Evolutionary conservation across 768 basidiomycete species (phyloP).

Genomic region (Lyophyllum atratum): DNA sequence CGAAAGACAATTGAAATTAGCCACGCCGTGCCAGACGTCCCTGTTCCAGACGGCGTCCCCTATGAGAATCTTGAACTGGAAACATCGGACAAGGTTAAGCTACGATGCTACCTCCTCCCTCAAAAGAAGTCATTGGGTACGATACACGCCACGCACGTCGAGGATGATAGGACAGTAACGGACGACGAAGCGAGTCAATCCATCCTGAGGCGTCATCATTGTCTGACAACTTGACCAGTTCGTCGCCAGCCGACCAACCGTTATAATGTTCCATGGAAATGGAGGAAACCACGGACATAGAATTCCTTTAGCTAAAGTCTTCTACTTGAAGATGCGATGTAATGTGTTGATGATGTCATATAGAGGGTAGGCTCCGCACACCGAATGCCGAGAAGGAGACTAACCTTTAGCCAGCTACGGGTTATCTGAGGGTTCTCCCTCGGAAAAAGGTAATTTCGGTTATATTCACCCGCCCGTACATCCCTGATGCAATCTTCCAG

Average conservation of each 20-base stretch:
- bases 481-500: conserved; percentile 34
- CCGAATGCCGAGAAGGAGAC: background rate
- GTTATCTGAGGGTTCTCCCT: conserved; percentile 81
- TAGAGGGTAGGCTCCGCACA: conserved; percentile 62
- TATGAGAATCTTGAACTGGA: conserved; percentile 75
- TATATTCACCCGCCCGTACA: background rate
- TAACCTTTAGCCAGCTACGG: conserved; percentile 65
- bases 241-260: conserved; percentile 66
- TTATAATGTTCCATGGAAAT: conserved; percentile 94
- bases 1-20: conserved; percentile 1
- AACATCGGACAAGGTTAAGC: conserved; percentile 69
- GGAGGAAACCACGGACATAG: conserved; percentile 88
- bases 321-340: conserved; percentile 81
- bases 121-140: conserved; percentile 53
- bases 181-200: conserved; percentile 59
- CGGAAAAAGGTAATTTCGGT: conserved; percentile 65
- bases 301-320: conserved; percentile 83
- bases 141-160: conserved; percentile 34
- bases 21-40: conserved; percentile 53
- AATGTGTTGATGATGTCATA: conserved; percentile 96
- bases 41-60: conserved; percentile 65
- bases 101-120: conserved; percentile 78
- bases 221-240: conserved; percentile 30
- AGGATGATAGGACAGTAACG: conserved; percentile 38
- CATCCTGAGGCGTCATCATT: background rate